Base-by-base conservation (phyloP, 2,329 filamentous ascomycete species). In the Fusarium beomiforme region DNA sequence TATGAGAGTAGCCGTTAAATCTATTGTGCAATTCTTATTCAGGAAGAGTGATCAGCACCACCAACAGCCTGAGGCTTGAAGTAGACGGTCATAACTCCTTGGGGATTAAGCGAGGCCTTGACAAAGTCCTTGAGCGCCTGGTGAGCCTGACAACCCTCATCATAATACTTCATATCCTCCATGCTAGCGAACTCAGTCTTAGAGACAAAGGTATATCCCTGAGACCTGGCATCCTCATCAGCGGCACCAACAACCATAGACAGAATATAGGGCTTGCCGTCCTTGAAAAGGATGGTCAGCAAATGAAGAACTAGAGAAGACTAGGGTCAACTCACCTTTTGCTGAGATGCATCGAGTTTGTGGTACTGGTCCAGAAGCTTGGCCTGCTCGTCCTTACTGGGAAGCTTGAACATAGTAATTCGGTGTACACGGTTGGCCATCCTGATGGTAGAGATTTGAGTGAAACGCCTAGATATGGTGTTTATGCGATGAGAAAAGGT, bases 121-220 rank as follows among this genome's bases (percentile, higher is more conserved):
- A 79, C 81, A 4, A 73, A 69, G 36, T 73, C 75, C 78, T 84
- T 85, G 64, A 86, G 79, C 26, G 69, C 77, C 61, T 75, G 72
- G 69, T 87, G 85, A 4, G 83, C 83, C n/a, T 75, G 64, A 72
- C 84, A 86, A 58, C 78, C 83, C 13, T 83, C 82, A 78, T 93
- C 91, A 78, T 92, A 93, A 81, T 87, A 93, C 72, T 88, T 84
- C 87, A 93, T 89, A 78, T 93, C 91, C 16, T 90, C 90, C 59
- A 89, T 75, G 64, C 81, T 90, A 47, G 86, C 85, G 76, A 93
- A 93, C 49, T 88, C 86, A 42, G 87, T 89, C 78, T 89, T 87
- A 51, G 87, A 87, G 19, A 88, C 85, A 57, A 93, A 75, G 11
- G 89, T 93, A 82, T 86, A 93, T 44, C 91, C 91, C 78, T 91